These are phyloP conservation scores for Hypoxylon sp. DNA, from an alignment of 2,329 filamentous ascomycete species.

Conservation along the genomic window DNA sequence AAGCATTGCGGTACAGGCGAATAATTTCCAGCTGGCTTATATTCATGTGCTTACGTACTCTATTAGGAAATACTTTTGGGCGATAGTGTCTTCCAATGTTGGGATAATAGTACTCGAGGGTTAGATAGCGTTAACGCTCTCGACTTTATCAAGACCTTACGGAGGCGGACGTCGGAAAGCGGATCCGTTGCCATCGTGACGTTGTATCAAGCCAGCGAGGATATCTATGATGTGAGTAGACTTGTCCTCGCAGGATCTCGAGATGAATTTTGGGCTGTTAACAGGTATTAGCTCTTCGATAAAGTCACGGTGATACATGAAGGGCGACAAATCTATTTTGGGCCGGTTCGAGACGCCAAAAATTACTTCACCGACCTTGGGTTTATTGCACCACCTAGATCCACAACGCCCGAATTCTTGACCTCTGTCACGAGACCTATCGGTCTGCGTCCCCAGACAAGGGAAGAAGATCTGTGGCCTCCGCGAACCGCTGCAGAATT, in stretches of 20 bases:
- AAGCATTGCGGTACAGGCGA: constrained; percentile 69
- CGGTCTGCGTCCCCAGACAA: not conserved
- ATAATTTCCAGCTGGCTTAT: too few species aligned
- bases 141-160: constrained; percentile 78
- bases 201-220: constrained; percentile 79
- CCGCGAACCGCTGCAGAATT: not conserved
- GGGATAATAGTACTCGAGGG: constrained; percentile 69
- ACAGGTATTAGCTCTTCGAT: constrained; percentile 60
- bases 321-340: constrained; percentile 73
- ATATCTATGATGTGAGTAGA: constrained; percentile 66
- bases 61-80: constrained; percentile 46
- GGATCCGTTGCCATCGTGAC: constrained; percentile 54
- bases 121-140: constrained; percentile 80
- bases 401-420: constrained; percentile 78
- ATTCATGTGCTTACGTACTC: not conserved
- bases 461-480: not conserved
- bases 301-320: constrained; percentile 71
- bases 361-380: constrained; percentile 76
- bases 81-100: constrained; percentile 54
- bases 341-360: constrained; percentile 69
- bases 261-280: too few species aligned
- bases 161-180: constrained; percentile 57
- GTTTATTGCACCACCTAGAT: constrained; percentile 73
- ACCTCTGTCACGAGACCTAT: constrained; percentile 71
- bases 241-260: too few species aligned